These are phyloP conservation scores for Citrus mangshanensis DNA, from an alignment of 345 rosid genomes.

Conservation along the genomic window DNA sequence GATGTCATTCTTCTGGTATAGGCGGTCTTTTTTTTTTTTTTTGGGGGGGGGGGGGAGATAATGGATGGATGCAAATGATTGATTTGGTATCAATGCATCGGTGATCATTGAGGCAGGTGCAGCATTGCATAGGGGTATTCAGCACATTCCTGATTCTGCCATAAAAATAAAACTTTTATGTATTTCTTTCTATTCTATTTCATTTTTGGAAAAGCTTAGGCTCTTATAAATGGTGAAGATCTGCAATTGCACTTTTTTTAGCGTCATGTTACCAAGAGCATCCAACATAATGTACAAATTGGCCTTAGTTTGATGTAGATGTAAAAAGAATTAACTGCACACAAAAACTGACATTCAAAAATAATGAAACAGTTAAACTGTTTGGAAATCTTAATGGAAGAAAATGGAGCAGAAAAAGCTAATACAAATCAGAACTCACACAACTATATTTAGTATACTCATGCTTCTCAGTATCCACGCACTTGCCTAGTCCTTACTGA, in stretches of 20 bases:
- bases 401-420: constrained; percentile 16
- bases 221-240: not conserved
- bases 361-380: constrained; percentile 18
- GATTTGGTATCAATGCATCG: not conserved
- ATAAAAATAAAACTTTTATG: no score
- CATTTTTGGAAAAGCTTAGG: not conserved
- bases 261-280: not conserved
- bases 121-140: not conserved
- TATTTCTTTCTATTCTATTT: not conserved
- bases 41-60: no score
- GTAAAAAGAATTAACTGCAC: not conserved
- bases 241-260: not conserved
- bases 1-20: not conserved
- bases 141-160: no score
- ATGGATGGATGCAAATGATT: no score
- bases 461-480: constrained; percentile 56
- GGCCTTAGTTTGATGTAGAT: not conserved
- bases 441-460: not conserved
- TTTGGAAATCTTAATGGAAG: constrained; percentile 7
- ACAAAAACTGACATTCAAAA: constrained; percentile 4
- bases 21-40: no score
- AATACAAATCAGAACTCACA: constrained; percentile 13
- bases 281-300: not conserved
- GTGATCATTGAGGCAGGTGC: not conserved
- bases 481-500: constrained; percentile 61